Conservation (phyloP, 495 filamentous ascomycete species). For the Cercophora sp. region DNA sequence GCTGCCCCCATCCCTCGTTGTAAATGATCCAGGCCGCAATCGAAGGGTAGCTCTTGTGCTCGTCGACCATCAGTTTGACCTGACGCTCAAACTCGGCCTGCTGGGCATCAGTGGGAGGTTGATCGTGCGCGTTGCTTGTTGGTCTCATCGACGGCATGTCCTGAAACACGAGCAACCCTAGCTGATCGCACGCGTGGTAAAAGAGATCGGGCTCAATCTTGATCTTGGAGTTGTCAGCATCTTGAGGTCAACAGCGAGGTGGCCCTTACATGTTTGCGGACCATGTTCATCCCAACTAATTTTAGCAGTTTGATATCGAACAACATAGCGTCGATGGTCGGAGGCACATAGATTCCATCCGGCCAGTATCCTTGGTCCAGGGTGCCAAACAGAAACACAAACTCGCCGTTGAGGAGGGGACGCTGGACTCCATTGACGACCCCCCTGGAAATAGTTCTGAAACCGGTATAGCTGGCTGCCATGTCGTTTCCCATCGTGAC, state of each 20-base stretch:
- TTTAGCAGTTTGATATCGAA: conserved; percentile 61
- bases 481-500: conserved; percentile 53
- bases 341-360: conserved; percentile 60
- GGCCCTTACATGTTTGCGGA: conserved; percentile 59
- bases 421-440: conserved; percentile 55
- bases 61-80: conserved; percentile 55
- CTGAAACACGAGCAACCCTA: conserved; percentile 62
- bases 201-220: conserved; percentile 64
- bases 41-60: conserved; percentile 59
- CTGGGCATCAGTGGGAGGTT: conserved; percentile 42
- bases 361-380: conserved; percentile 68
- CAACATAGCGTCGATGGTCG: conserved; percentile 60
- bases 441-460: conserved; percentile 56
- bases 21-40: conserved; percentile 61
- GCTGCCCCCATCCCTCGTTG: conserved; percentile 70
- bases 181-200: conserved; percentile 61
- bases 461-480: conserved; percentile 61
- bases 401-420: conserved; percentile 60
- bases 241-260: not conserved
- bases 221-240: conserved; percentile 40
- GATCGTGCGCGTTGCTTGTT: too few species aligned
- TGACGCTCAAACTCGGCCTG: conserved; percentile 61
- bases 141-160: conserved; percentile 60
- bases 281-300: conserved; percentile 60
- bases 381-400: conserved; percentile 62